A percentile compares a stretch with the other conserved stretches of the same genome.
phyloP scores from a whole-genome alignment of 345 rosid species.

The Corymbia maculata region DNA sequence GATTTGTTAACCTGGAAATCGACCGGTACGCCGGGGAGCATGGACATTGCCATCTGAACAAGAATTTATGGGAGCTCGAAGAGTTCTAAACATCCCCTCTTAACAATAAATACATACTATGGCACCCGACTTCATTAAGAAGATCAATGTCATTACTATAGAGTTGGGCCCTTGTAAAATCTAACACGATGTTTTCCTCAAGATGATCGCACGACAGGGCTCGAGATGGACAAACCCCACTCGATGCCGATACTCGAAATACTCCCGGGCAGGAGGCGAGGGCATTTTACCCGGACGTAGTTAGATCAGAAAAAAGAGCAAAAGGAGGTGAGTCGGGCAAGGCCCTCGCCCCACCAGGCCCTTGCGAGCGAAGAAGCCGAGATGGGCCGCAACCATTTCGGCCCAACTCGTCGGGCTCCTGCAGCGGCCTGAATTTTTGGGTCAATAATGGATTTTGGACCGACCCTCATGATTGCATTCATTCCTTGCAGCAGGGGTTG shows the following conservation, averaged over 20 bases:
- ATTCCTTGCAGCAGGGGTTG: background rate
- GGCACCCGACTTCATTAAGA: background rate
- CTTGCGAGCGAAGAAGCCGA: background rate
- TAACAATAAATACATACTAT: background rate
- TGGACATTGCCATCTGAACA: background rate
- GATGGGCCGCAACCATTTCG: background rate
- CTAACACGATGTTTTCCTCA: background rate
- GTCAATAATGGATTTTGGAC: background rate
- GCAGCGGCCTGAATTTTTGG: background rate
- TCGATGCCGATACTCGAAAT: background rate
- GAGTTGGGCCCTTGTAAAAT: background rate
- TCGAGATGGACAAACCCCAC: background rate
- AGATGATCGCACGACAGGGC: background rate
- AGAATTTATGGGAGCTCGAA: background rate
- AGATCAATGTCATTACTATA: background rate
- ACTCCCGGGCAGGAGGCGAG: background rate
- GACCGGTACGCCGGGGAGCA: rapidly evolving
- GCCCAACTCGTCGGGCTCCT: background rate
- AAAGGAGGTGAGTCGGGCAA: background rate
- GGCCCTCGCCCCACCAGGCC: background rate
- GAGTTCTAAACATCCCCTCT: rapidly evolving
- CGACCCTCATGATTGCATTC: background rate
- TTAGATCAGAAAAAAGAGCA: background rate
- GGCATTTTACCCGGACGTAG: no score
- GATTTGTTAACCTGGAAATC: background rate